Conservation (phyloP, 768 basidiomycete genomes). For the Boletus barrowsii region DNA sequence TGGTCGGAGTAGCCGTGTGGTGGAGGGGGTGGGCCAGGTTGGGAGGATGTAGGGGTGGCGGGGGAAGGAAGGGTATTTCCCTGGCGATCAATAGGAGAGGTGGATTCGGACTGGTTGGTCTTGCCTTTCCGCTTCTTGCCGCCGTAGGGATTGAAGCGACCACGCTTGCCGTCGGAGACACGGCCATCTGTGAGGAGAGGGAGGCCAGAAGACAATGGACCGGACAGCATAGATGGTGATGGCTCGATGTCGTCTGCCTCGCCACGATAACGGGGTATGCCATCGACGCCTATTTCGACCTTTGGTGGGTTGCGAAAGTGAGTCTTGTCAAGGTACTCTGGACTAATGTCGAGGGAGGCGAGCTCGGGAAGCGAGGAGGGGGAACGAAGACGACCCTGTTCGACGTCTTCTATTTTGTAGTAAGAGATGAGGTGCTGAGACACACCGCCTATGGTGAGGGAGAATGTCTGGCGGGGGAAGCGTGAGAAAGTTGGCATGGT, state of each 20-base stretch:
- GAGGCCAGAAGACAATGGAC: conserved; percentile 43
- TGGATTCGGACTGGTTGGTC: conserved; percentile 23
- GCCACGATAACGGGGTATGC: conserved; percentile 76
- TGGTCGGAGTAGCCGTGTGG: conserved; percentile 30
- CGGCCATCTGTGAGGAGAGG: conserved; percentile 51
- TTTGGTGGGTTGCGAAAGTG: conserved; percentile 91
- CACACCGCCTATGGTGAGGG: conserved; percentile 78
- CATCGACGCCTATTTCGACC: conserved; percentile 83
- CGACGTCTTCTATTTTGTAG: conserved; percentile 89
- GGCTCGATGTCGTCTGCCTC: conserved; percentile 72
- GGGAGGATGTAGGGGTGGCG: conserved; percentile 29
- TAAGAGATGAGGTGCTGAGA: conserved; percentile 94
- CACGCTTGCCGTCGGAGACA: conserved; percentile 42
- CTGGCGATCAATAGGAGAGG: conserved; percentile 30
- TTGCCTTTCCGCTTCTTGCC: conserved; percentile 42
- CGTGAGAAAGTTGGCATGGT: conserved; percentile 28
- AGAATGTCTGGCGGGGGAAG: conserved; percentile 68
- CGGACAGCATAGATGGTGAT: conserved; percentile 38
- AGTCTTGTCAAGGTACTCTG: conserved; percentile 84
- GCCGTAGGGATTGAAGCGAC: conserved; percentile 45
- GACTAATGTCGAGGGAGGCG: conserved; percentile 78
- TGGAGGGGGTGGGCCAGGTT: conserved; percentile 19
- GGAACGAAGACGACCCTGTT: conserved; percentile 80
- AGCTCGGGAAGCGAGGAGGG: conserved; percentile 89
- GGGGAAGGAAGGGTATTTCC: conserved; percentile 25